These are phyloP conservation scores for Nephelium lappaceum DNA, from an alignment of 345 rosid species.

Conservation along the genomic window DNA sequence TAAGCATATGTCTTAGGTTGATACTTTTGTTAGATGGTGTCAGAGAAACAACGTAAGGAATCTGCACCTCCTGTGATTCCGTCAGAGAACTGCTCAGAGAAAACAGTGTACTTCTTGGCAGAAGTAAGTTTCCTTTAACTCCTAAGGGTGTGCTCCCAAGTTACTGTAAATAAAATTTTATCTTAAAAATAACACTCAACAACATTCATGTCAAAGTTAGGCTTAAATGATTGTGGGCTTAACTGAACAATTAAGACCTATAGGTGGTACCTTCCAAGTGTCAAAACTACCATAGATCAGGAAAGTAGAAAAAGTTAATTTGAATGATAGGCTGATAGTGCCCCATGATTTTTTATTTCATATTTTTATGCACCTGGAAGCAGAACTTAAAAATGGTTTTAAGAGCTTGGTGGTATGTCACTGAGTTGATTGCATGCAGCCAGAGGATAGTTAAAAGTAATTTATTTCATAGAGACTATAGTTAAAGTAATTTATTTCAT, in stretches of 20 bases:
- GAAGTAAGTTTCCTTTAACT: conserved; percentile 62
- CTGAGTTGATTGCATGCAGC: neutral
- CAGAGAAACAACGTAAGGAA: conserved; percentile 92
- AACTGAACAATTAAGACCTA: neutral
- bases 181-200: neutral
- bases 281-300: neutral
- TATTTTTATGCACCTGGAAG: too few relatives aligned
- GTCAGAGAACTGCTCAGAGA: conserved; percentile 61
- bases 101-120: conserved; percentile 77
- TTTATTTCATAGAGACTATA: neutral
- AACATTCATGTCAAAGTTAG: neutral
- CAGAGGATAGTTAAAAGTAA: neutral
- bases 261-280: neutral
- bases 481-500: neutral
- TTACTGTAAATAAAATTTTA: neutral
- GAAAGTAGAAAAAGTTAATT: neutral
- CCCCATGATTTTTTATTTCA: neutral
- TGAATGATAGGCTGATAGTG: neutral
- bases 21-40: conserved; percentile 66
- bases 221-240: neutral
- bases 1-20: conserved; percentile 18
- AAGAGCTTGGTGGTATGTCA: neutral
- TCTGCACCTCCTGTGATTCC: conserved; percentile 87
- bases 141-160: neutral
- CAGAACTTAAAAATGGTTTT: neutral